phyloP scores from a whole-genome alignment of 1,284 basidiomycete species.

The Entoloma clypeatum region DNA sequence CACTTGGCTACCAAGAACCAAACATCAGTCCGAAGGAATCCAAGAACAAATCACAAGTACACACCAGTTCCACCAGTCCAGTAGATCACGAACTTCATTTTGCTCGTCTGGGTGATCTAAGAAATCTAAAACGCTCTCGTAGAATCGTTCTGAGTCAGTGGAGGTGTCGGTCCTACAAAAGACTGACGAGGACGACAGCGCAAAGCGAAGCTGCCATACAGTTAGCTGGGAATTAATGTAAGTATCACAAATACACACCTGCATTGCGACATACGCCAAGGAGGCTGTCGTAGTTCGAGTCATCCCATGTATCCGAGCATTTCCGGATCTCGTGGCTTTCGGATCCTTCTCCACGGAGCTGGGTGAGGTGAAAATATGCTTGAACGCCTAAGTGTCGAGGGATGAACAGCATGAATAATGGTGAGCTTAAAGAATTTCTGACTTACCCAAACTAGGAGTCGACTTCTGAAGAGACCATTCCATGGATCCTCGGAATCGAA shows the following conservation, averaged over 20 bases:
- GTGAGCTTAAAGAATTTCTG: neutral
- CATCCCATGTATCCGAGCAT: conserved; percentile 7
- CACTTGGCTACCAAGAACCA: too few relatives aligned
- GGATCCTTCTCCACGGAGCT: conserved; percentile 4
- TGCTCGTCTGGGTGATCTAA: too few relatives aligned
- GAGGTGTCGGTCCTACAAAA: too few relatives aligned
- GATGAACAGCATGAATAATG: neutral
- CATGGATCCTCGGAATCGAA: conserved; percentile 2
- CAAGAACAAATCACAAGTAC: too few relatives aligned
- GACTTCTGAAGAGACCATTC: conserved; percentile 6
- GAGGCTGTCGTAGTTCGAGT: neutral
- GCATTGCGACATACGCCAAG: too few relatives aligned
- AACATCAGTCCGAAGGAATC: too few relatives aligned
- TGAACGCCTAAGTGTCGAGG: conserved; percentile 3
- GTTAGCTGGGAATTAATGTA: neutral
- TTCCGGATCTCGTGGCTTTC: conserved; percentile 5
- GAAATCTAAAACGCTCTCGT: too few relatives aligned
- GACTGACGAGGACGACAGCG: too few relatives aligned
- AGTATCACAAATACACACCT: neutral
- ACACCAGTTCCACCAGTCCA: too few relatives aligned
- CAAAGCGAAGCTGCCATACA: neutral
- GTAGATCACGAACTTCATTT: too few relatives aligned
- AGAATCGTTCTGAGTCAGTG: too few relatives aligned
- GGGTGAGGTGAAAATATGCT: conserved; percentile 6
- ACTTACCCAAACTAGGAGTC: conserved; percentile 1